Evolutionary conservation across 2,329 filamentous ascomycete genomes (phyloP), one percentile per base, ranked within the genome.

Genomic region (Apiospora aurea): DNA sequence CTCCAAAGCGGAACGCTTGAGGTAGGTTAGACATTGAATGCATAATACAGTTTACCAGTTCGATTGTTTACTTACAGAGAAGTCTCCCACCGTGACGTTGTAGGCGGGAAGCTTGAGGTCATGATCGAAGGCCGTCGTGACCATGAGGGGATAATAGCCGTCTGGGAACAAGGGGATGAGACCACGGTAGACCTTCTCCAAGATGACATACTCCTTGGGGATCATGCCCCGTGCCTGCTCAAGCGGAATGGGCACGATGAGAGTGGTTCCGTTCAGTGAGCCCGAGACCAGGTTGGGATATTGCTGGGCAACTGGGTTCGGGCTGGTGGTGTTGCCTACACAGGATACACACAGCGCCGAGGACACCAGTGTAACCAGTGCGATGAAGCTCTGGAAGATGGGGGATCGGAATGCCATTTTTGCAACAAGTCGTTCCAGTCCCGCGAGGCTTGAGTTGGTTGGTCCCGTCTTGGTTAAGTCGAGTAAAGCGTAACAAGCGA

Each of bases 71-170:
- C 85, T 76, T 79, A 88, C 86, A 34, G 84, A 82, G 69, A 88
- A 88, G 76, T 88, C 86, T 0, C 83, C 79, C 8, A 87, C 78
- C 2, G 80, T 80, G 69, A 85, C 77, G 24, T 81, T 78, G 44
- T 79, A 79, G 2, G 80, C 82, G 38, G 80, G 80, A 4, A 85
- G 78, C 73, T 85, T 83, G 11, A 89, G 81, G 68, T 88, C 86
- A 72, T 88, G 87, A 74, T 89, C 87, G 38, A 86, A 81, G 6
- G 85, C 82, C 0, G 85, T 84, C 75, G 87, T 85, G 8, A 87
- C 74, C 71, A 88, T 74, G 53, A 88, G 84, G 1, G 88, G 88
- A 74, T 89, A 90, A 83, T 84, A 87, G 74, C 83, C 85, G 14
- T 77, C 71, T 0, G 87, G 86, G 47, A 89, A 88, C 5, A 79